Percentiles rank a stretch among this genome's conserved stretches.
These are phyloP conservation scores for Ophiostoma fasciatum DNA, from an alignment of 2,329 filamentous ascomycete genomes.

Conservation along the genomic window DNA sequence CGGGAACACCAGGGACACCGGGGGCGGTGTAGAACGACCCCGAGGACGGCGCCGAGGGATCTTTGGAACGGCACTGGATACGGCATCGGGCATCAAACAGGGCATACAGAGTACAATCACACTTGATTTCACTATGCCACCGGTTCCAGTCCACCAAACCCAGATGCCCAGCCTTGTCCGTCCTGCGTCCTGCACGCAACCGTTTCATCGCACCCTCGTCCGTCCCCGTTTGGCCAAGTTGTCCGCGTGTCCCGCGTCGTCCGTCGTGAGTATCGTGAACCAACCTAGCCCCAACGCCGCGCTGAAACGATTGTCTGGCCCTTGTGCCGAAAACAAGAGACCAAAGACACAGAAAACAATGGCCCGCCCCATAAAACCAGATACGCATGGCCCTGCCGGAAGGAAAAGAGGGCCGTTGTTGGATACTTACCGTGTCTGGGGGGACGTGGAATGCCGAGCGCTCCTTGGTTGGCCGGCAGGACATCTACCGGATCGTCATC, in stretches of 20 bases:
- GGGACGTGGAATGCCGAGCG: slow-evolving; percentile 5
- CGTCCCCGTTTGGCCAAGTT: slow-evolving; percentile 5
- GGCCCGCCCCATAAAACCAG: slow-evolving; percentile 9
- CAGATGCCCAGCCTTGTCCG: no score
- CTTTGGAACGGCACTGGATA: no score
- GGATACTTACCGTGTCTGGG: slow-evolving; percentile 31
- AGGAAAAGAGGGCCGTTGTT: slow-evolving; percentile 1
- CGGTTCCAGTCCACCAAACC: no score
- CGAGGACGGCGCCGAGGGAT: no score
- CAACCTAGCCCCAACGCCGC: slow-evolving; percentile 32
- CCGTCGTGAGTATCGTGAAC: slow-evolving; percentile 3
- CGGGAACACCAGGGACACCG: no score
- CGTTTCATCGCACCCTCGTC: no score
- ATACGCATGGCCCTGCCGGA: slow-evolving; percentile 7
- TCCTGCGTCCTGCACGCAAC: slow-evolving; percentile 3
- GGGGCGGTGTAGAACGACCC: no score
- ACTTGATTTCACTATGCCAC: no score
- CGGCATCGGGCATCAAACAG: no score
- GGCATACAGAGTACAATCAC: no score
- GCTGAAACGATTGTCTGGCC: slow-evolving; percentile 23
- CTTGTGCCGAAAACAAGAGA: slow-evolving; percentile 8
- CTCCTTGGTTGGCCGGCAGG: slow-evolving; percentile 10
- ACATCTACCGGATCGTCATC: slow-evolving; percentile 82
- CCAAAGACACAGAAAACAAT: slow-evolving; percentile 7
- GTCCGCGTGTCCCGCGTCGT: no score